Base-by-base conservation (phyloP, 441 rosid species). In the Arabidopsis lyrata region DNA sequence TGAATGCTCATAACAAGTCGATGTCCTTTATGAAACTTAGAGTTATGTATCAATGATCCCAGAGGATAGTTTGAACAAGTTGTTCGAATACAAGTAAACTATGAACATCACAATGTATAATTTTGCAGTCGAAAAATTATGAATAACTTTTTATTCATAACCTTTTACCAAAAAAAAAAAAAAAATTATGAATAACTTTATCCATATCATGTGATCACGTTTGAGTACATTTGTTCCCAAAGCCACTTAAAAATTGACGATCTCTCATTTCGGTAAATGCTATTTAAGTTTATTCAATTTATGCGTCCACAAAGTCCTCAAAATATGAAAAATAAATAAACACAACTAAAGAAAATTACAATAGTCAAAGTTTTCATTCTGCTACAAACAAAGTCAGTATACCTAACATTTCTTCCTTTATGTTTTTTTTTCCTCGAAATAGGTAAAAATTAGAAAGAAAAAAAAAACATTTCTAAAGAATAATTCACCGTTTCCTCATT, bases 311-410 rank as follows among this genome's bases (percentile, higher is more conserved):
- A 44, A 41, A 59, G 49, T 44, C 50, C 50, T 45, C 20, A 45
- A 45, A 45, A 20, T 29, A 39, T 18, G 35, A 39, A 53, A 61
- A 29, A 10, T 8, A 53, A 53, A 63, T 6, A 53, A 55, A 55
- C 61, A 76, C 70, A 62, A 63, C 36, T 15, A 7, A 31, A 2
- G 31, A 16, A 15, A 42, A 12, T 56, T 24, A 44, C 52, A 36
- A 8, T 76, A 53, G 77, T 77, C 80, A 77, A 71, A 72, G 68
- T 77, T 71, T 65, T 66, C 80, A 59, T 77, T 34, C 77, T 71
- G 39, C 63, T 63, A 42, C 57, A 65, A 71, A 65, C 48, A 71
- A 71, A 77, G 77, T 77, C 73, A 52, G 59, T 50, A 15, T 42
- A 52, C 80, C 72, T 58, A 77, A 70, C 76, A 77, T 65, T 64